Conservation (phyloP, 306 rosid genomes). For the Glycine soja region DNA sequence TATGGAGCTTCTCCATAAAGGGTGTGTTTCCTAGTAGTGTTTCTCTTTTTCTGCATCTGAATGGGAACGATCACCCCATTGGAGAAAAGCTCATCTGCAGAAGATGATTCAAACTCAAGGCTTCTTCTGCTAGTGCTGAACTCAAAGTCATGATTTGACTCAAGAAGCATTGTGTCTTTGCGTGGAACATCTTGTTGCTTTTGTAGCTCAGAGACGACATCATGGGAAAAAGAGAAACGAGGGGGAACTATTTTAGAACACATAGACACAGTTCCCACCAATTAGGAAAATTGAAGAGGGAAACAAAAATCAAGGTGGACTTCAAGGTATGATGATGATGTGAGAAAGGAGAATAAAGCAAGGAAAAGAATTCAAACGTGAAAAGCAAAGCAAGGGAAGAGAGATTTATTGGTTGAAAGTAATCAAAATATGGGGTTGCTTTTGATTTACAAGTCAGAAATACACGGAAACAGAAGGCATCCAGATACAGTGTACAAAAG, state of each 20-base stretch:
- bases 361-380: not conserved
- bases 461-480: conserved; percentile 24
- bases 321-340: not conserved
- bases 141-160: conserved; percentile 69
- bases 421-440: too few relatives aligned
- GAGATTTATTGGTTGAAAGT: conserved; percentile 31
- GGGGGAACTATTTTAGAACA: conserved; percentile 70
- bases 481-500: conserved; percentile 44
- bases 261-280: conserved; percentile 41
- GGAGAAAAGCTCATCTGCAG: conserved; percentile 88
- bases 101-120: conserved; percentile 58
- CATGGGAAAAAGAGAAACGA: conserved; percentile 72
- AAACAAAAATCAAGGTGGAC: not conserved
- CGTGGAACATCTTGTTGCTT: conserved; percentile 31
- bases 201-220: conserved; percentile 44
- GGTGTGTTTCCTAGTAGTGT: conserved; percentile 32
- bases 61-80: conserved; percentile 78
- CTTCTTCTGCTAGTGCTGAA: conserved; percentile 56
- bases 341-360: not conserved
- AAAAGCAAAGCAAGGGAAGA: conserved; percentile 12
- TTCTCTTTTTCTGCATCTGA: conserved; percentile 50
- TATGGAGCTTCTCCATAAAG: conserved; percentile 27
- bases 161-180: conserved; percentile 60
- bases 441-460: conserved; percentile 50
- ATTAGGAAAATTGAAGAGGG: not conserved